Base-by-base conservation (phyloP, 179 eudicot species). In the Amaranthus tricolor region DNA sequence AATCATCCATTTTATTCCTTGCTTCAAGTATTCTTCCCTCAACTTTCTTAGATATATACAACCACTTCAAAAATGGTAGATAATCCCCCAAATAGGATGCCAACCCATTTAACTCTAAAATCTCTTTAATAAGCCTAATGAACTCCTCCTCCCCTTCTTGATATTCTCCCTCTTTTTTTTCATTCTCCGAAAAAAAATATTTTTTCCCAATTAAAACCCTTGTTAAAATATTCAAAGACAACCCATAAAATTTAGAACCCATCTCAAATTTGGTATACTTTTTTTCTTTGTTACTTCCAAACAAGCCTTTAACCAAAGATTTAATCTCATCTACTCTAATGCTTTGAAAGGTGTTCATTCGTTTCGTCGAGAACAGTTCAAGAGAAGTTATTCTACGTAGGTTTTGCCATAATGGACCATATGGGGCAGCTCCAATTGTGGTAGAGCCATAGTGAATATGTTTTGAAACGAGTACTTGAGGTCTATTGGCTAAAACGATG, bases 341-440 rank as follows among this genome's bases (percentile, higher is more conserved):
- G 10, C 17, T 20, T 0, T 68, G 17, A 9, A 74, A 50, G 17
- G 21, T 48, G 15, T 70, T 70, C 5, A 83, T 14, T 44, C 19
- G 53, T 6, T 21, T 40, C 11, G 78, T 5, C 13, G 86, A 80
- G 19, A 84, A 52, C 47, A 78, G 52, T 50, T 78, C 77, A 9
- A 75, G 19, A 3, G 74, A 19, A 13, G 74, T 40, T 6, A 80
- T 15, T 51, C 76, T 74, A 8, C 86, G 76, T 4, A 84, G 76
- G 53, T 81, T 74, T 11, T 70, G 60, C 86, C 86, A 84, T 12
- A 72, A 49, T 7, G 76, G 68, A 59, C 86, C 82, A 14, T 81
- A 81, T 0, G 82, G 40, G 66, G 75, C 78, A 48, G 79, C 45
- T 24, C 53, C 67, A 16, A 84, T 14, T 40, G 66, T 73, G 7